phyloP scores from a whole-genome alignment of 2,329 filamentous ascomycete species.

The Cladosporium sp. region DNA sequence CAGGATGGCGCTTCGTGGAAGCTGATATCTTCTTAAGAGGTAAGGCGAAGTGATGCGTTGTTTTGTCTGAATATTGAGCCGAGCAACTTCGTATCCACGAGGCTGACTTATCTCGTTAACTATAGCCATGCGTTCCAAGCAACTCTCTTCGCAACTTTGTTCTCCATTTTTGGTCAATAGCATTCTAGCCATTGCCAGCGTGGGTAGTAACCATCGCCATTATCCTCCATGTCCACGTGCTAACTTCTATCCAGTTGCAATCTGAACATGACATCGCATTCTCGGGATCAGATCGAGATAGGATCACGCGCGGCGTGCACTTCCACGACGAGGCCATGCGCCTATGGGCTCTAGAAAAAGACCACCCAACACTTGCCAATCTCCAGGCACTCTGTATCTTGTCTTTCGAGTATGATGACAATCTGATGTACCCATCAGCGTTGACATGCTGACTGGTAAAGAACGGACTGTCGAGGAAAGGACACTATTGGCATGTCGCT shows the following conservation, averaged over 20 bases:
- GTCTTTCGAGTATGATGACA: constrained; percentile 18
- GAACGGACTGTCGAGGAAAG: constrained; percentile 22
- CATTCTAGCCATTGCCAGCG: constrained; percentile 22
- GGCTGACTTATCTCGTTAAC: neutral
- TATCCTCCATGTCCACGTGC: too few relatives aligned
- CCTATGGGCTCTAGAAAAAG: constrained; percentile 16
- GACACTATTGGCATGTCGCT: constrained; percentile 18
- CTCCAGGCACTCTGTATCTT: constrained; percentile 22
- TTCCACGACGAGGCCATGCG: constrained; percentile 23
- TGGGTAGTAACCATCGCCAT: neutral
- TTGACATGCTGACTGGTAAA: neutral
- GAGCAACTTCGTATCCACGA: neutral
- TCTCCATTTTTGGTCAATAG: constrained; percentile 21
- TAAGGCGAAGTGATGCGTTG: neutral
- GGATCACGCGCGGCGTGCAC: constrained; percentile 20
- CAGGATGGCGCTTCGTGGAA: constrained; percentile 23
- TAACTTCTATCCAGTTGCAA: constrained; percentile 10
- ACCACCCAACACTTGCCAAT: constrained; percentile 17
- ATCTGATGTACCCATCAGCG: neutral
- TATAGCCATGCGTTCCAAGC: constrained; percentile 19
- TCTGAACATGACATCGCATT: constrained; percentile 21
- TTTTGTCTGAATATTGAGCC: neutral
- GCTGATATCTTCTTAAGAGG: constrained; percentile 22
- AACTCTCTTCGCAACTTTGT: constrained; percentile 12
- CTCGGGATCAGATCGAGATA: neutral